These are phyloP conservation scores for Hanseniaspora jakobsenii DNA, from an alignment of 805 yeast genomes.

Conservation along the genomic window DNA sequence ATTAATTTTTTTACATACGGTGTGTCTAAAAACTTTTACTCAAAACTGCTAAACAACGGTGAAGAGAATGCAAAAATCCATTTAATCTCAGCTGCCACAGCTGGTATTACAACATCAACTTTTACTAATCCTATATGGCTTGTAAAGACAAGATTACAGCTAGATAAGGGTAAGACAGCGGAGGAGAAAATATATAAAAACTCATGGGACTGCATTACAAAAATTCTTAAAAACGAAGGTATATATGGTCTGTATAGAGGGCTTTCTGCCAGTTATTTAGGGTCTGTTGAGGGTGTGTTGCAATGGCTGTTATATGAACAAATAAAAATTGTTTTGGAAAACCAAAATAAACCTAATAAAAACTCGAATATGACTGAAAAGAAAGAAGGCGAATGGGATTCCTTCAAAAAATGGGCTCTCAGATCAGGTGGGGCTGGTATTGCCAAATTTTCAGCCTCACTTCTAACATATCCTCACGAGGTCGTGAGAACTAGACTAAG, in stretches of 20 bases:
- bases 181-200: constrained; percentile 54
- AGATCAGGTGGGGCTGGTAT: constrained; percentile 96
- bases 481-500: constrained; percentile 90
- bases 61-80: constrained; percentile 78
- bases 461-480: constrained; percentile 93
- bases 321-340: constrained; percentile 65
- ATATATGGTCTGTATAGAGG: constrained; percentile 72
- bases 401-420: constrained; percentile 79
- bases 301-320: constrained; percentile 97
- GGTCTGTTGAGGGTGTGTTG: constrained; percentile 81
- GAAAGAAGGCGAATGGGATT: constrained; percentile 39
- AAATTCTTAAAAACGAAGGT: constrained; percentile 68
- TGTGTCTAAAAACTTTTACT: constrained; percentile 70
- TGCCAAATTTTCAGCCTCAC: constrained; percentile 85
- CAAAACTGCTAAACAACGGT: constrained; percentile 55
- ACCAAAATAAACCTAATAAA: constrained; percentile 18
- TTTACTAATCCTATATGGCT: constrained; percentile 98
- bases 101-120: constrained; percentile 89
- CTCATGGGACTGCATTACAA: constrained; percentile 70
- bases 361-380: constrained; percentile 27
- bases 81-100: constrained; percentile 71
- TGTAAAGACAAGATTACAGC: constrained; percentile 83
- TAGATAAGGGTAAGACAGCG: constrained; percentile 58
- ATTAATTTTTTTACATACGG: constrained; percentile 95
- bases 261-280: constrained; percentile 85